These are phyloP conservation scores for Chrysanthemum seticuspe DNA, from an alignment of 129 eudicot genomes.

Conservation along the genomic window DNA sequence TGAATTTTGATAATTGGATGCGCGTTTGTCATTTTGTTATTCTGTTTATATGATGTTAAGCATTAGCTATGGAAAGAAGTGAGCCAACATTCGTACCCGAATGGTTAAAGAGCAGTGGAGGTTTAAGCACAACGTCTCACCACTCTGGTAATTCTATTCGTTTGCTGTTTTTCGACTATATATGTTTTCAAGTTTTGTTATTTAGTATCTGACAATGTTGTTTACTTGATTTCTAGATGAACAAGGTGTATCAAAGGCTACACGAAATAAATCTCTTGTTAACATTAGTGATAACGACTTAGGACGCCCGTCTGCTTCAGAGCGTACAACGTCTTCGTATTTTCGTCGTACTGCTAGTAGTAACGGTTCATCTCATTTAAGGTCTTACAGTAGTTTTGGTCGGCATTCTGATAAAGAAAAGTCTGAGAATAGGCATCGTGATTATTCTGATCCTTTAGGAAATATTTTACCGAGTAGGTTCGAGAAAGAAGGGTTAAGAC, in stretches of 20 bases:
- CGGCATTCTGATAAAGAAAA: conserved; percentile 61
- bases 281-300: conserved; percentile 50
- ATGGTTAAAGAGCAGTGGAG: conserved; percentile 83
- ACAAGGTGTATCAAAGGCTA: conserved; percentile 45
- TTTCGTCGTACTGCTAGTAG: conserved; percentile 68
- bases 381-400: conserved; percentile 67
- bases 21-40: conserved; percentile 32
- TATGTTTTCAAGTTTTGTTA: not conserved
- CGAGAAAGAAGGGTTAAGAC: conserved; percentile 76
- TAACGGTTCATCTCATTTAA: conserved; percentile 58
- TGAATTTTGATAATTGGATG: conserved; percentile 11
- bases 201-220: conserved; percentile 4
- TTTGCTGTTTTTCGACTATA: not conserved
- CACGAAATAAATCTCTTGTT: conserved; percentile 50
- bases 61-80: conserved; percentile 79
- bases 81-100: conserved; percentile 92
- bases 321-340: conserved; percentile 63
- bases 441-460: conserved; percentile 56
- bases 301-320: conserved; percentile 57
- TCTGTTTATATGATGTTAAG: conserved; percentile 48
- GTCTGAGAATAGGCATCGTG: conserved; percentile 53
- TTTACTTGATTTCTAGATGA: conserved; percentile 45
- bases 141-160: conserved; percentile 50
- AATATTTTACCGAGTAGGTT: conserved; percentile 47
- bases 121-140: conserved; percentile 38